A percentile compares a stretch with the other conserved stretches of the same genome.
phyloP scores from a whole-genome alignment of 202 grass and related monocot genomes.

The Zizania palustris region DNA sequence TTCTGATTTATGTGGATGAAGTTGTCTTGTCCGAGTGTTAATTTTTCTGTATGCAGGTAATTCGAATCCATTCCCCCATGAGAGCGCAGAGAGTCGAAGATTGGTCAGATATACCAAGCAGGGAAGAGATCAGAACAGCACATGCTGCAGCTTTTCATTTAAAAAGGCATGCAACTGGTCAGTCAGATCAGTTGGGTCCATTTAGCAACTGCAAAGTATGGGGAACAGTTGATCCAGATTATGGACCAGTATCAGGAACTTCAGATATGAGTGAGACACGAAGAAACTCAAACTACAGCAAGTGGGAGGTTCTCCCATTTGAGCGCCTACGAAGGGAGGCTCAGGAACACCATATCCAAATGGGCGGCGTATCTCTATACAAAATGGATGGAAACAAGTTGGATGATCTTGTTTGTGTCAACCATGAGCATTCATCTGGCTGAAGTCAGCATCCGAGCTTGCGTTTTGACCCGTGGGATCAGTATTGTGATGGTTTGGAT shows the following conservation, averaged over 20 bases:
- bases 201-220: constrained; percentile 95
- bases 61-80: constrained; percentile 93
- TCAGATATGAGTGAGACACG: constrained; percentile 65
- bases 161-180: constrained; percentile 53
- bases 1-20: constrained; percentile 1
- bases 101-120: constrained; percentile 86
- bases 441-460: neutral
- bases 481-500: neutral
- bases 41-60: constrained; percentile 51
- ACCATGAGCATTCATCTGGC: constrained; percentile 54
- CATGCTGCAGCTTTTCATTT: constrained; percentile 71
- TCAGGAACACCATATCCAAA: constrained; percentile 75
- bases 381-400: constrained; percentile 98
- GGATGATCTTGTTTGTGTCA: constrained; percentile 95
- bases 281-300: constrained; percentile 73
- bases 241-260: constrained; percentile 77
- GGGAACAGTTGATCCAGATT: constrained; percentile 64
- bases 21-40: neutral
- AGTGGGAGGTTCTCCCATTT: constrained; percentile 83
- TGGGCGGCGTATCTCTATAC: constrained; percentile 70
- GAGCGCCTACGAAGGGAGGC: constrained; percentile 71
- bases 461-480: constrained; percentile 16
- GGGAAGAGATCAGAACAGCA: constrained; percentile 65
- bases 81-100: constrained; percentile 79
- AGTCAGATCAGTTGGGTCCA: constrained; percentile 47